Percentiles rank a stretch among this genome's conserved stretches.
Evolutionary conservation across 2,329 filamentous ascomycete species (phyloP).

Genomic region (Sclerotinia glacialis): DNA sequence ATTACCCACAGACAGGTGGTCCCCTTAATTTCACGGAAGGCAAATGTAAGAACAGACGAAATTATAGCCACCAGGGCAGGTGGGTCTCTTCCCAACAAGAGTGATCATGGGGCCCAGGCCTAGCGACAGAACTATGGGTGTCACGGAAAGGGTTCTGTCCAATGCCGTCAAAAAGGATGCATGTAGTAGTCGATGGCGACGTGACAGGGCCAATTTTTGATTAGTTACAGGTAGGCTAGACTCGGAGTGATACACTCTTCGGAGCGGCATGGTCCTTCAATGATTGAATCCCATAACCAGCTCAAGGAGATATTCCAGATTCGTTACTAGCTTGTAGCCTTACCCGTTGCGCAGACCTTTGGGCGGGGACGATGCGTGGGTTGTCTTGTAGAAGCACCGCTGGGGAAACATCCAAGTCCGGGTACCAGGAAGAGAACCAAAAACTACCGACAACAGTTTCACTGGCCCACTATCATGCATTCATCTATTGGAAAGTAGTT

Average conservation of each 20-base stretch:
- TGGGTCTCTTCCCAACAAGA: neutral
- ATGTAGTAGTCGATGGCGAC: neutral
- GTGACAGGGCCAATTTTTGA: neutral
- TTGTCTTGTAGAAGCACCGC: neutral
- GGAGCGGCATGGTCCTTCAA: neutral
- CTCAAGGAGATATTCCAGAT: neutral
- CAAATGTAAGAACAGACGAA: neutral
- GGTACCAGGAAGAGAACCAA: neutral
- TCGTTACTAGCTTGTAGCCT: neutral
- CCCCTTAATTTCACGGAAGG: neutral
- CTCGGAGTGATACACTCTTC: neutral
- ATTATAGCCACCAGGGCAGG: neutral
- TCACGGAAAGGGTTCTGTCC: neutral
- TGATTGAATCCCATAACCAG: neutral
- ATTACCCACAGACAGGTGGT: neutral
- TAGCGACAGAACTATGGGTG: neutral
- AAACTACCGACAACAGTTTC: neutral
- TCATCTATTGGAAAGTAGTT: neutral
- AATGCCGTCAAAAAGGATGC: neutral
- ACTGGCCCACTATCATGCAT: neutral
- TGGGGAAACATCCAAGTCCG: neutral
- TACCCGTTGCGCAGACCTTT: neutral
- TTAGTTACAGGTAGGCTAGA: conserved; percentile 1
- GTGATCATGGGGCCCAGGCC: neutral
- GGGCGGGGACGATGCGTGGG: neutral